Conservation (phyloP, 2,329 filamentous ascomycete species). For the Ophiostoma tasmaniense region DNA sequence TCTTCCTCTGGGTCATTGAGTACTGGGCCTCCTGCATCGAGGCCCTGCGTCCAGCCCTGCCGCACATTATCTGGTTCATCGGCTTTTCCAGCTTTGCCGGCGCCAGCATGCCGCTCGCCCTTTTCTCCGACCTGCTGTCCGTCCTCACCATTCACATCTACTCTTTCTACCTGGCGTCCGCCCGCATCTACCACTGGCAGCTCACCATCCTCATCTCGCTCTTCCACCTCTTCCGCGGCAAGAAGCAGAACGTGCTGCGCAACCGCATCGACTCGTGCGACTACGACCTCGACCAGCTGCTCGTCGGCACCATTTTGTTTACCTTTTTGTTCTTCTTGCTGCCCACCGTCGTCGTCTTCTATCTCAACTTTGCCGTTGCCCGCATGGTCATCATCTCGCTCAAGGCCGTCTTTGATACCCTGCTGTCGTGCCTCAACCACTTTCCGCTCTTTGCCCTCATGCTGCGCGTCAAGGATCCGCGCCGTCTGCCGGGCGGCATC, state of each 20-base stretch:
- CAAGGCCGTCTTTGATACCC: conserved; percentile 84
- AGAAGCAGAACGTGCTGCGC: conserved; percentile 93
- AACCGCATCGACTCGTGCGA: conserved; percentile 98
- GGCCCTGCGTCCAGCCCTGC: conserved; percentile 69
- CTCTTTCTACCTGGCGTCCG: conserved; percentile 94
- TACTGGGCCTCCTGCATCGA: conserved; percentile 85
- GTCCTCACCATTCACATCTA: conserved; percentile 93
- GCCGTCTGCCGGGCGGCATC: conserved; percentile 83
- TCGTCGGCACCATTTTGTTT: conserved; percentile 93
- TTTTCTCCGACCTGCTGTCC: conserved; percentile 89
- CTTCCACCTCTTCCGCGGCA: conserved; percentile 97
- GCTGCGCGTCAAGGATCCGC: conserved; percentile 87
- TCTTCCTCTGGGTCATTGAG: conserved; percentile 97
- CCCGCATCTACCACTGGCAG: conserved; percentile 97
- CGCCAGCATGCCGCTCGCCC: conserved; percentile 90
- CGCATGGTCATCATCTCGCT: conserved; percentile 91
- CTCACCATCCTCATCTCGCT: conserved; percentile 91
- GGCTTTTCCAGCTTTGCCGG: conserved; percentile 93
- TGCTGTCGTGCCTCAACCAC: conserved; percentile 90
- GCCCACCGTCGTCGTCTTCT: conserved; percentile 92
- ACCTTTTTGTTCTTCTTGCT: conserved; percentile 90
- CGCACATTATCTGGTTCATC: conserved; percentile 81
- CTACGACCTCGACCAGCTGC: conserved; percentile 93
- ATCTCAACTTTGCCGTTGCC: conserved; percentile 88
- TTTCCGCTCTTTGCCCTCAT: conserved; percentile 96